Percentiles rank a stretch among this genome's conserved stretches.
These are phyloP conservation scores for Sclerotinia sclerotiorum DNA, from an alignment of 2,329 filamentous ascomycete genomes.

Conservation along the genomic window DNA sequence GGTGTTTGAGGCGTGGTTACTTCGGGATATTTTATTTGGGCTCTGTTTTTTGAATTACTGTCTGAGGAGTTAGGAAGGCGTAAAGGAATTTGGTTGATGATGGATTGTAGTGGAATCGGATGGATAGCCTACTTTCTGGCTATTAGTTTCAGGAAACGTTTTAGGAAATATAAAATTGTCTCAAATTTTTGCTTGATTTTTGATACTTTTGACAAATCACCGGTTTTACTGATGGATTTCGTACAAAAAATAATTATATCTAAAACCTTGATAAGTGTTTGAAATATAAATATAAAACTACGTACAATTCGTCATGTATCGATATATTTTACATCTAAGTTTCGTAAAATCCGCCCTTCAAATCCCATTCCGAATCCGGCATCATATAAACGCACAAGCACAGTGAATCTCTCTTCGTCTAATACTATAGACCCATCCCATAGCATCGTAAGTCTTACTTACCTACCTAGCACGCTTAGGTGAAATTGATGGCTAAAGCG, in stretches of 20 bases:
- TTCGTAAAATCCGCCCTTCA: too few species aligned
- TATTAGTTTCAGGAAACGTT: neutral
- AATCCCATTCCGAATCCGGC: too few species aligned
- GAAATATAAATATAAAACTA: neutral
- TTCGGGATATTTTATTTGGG: constrained; percentile 13
- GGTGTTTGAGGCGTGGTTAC: constrained; percentile 22
- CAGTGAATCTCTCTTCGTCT: too few species aligned
- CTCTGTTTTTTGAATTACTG: neutral
- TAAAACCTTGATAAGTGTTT: neutral
- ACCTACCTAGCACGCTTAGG: too few species aligned
- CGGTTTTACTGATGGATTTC: neutral
- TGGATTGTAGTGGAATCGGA: neutral
- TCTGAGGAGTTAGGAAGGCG: constrained; percentile 1
- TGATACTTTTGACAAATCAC: neutral
- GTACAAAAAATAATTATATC: neutral
- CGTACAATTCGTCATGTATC: neutral
- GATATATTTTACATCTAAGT: neutral
- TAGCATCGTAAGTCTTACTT: too few species aligned
- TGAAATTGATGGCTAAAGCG: too few species aligned
- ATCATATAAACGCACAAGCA: too few species aligned
- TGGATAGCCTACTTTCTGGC: neutral
- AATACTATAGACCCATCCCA: too few species aligned
- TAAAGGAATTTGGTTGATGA: neutral
- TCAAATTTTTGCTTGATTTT: neutral
- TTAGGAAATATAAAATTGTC: neutral